These are phyloP conservation scores for Candida wancherniae DNA, from an alignment of 805 yeast genomes.

Conservation along the genomic window DNA sequence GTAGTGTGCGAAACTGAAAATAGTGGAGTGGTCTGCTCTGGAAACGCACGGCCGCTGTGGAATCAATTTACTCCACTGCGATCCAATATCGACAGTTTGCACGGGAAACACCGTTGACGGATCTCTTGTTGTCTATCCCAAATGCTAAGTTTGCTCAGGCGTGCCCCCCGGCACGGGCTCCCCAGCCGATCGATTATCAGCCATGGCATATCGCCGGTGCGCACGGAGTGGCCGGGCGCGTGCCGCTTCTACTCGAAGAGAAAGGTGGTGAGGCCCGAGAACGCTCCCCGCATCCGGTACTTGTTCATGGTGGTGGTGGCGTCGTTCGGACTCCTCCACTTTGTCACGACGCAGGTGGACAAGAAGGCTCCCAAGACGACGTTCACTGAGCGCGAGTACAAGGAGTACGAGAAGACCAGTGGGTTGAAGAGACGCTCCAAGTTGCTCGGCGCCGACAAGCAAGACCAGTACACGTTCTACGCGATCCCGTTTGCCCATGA, in stretches of 20 bases:
- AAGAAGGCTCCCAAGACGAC: slow-evolving; percentile 33
- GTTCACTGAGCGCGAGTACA: slow-evolving; percentile 47
- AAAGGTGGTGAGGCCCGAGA: slow-evolving; percentile 6
- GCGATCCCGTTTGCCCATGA: slow-evolving; percentile 31
- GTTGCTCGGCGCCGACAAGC: slow-evolving; percentile 33
- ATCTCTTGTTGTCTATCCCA: too few relatives aligned
- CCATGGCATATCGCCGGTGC: too few relatives aligned
- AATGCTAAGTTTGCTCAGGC: too few relatives aligned
- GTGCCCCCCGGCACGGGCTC: too few relatives aligned
- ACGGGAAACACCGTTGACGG: too few relatives aligned
- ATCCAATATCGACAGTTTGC: too few relatives aligned
- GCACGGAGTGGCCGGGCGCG: too few relatives aligned
- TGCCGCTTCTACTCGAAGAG: slow-evolving; percentile 7
- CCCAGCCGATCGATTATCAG: too few relatives aligned
- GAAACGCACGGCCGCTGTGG: too few relatives aligned
- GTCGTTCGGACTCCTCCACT: slow-evolving; percentile 29
- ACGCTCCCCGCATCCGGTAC: slow-evolving; percentile 31
- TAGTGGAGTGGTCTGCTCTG: too few relatives aligned
- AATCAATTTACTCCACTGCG: too few relatives aligned
- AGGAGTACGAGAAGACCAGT: slow-evolving; percentile 42
- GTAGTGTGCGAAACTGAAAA: too few relatives aligned
- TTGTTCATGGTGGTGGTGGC: slow-evolving; percentile 31
- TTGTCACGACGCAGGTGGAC: slow-evolving; percentile 27
- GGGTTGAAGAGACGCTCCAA: slow-evolving; percentile 49
- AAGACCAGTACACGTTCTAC: slow-evolving; percentile 39